These are phyloP conservation scores for Metarhizium album DNA, from an alignment of 2,329 filamentous ascomycete genomes.

Conservation along the genomic window DNA sequence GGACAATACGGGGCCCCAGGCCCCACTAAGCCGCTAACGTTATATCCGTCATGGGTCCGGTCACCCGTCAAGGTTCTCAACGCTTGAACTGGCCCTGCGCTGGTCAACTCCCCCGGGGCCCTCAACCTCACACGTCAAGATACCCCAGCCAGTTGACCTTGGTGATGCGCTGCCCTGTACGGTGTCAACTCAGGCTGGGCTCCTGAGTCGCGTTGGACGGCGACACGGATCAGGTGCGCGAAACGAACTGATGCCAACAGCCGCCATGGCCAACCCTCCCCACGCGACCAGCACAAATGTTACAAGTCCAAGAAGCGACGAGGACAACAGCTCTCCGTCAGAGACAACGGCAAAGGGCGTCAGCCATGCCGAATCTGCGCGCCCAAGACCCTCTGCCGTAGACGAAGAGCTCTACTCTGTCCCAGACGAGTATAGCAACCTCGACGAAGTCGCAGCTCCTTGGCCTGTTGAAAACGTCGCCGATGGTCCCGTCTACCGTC, in stretches of 20 bases:
- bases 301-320: not conserved
- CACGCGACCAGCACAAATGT: not conserved
- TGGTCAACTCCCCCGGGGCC: too few species aligned
- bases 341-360: not conserved
- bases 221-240: not conserved
- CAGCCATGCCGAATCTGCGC: not conserved
- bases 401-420: slow-evolving; percentile 9
- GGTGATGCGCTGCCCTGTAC: not conserved
- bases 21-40: too few species aligned
- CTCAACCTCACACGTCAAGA: not conserved
- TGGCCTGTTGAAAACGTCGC: slow-evolving; percentile 14
- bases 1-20: not conserved
- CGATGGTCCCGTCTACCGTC: slow-evolving; percentile 7
- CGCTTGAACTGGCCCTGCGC: too few species aligned
- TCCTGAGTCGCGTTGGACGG: not conserved
- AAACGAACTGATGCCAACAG: not conserved
- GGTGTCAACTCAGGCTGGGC: not conserved
- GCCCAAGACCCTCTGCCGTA: not conserved
- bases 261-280: not conserved
- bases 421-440: slow-evolving; percentile 26
- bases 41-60: too few species aligned
- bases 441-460: slow-evolving; percentile 30
- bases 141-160: not conserved
- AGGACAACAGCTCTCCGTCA: not conserved
- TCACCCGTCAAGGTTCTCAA: too few species aligned